Base-by-base conservation (phyloP, 1,284 basidiomycete species). In the Cystobasidium slooffiae region DNA sequence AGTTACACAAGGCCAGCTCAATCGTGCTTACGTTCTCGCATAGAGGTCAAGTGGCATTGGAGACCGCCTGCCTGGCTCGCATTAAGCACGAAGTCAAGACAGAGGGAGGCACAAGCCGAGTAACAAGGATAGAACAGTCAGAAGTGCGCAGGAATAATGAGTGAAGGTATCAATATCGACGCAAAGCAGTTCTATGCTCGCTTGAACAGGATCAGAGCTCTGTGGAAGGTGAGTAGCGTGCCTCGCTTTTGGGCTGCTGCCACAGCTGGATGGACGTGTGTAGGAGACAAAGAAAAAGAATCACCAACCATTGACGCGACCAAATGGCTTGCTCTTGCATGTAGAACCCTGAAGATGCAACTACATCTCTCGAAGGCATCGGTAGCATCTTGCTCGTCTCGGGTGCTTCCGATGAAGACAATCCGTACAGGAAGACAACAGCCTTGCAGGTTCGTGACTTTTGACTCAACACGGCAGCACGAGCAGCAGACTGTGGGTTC, bases 401-500 rank as follows among this genome's bases (percentile, higher is more conserved):
- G 41, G 94, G 94, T 31, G 92, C 95, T 78, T 90, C 91, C 22
- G 89, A 89, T 4, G 88, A 89, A 8, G 93, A 95, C 76, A 90
- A 93, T 76, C 88, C 91, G 44, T 89, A 92, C 79, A 87, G 88
- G 77, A 96, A 96, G 82, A 90, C 92, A n/a, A 92, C 91, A 10
- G 91, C 92, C 55, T 86, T 96, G 69, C 94, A 97, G 85, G 94
- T 93, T 75, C 78, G 89, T 77, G 8, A 56, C 10, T 22, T 8
- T n/a, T 47, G 41, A 43, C 20, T 18, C 16, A 2, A 6, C 6
- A 22, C 18, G 37, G 22, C 56, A 51, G 49, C 16, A 59, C 9
- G 14, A 9, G 43, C 16, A 37, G 31, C 41, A 31, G 18, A 20
- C 8, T 37, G 3, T 6, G 51, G 24, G 10, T 16, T 7, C 22